These are phyloP conservation scores for Fusarium nygamai DNA, from an alignment of 2,329 filamentous ascomycete species.

Conservation along the genomic window DNA sequence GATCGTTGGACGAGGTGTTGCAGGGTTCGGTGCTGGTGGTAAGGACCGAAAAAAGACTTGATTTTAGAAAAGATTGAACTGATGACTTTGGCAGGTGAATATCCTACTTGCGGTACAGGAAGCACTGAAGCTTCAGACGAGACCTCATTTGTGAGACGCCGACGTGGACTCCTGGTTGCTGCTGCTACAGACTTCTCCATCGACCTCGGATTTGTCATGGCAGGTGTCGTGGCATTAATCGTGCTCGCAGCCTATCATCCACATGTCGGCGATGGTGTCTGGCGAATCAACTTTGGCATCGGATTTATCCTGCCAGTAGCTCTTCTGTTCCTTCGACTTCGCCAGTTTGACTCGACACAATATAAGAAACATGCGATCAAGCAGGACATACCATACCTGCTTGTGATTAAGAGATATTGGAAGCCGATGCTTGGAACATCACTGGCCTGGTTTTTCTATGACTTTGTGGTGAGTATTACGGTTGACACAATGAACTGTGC, in stretches of 20 bases:
- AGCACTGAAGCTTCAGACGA: not conserved
- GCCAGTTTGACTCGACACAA: not conserved
- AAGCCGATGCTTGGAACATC: not conserved
- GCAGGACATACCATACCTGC: not conserved
- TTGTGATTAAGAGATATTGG: not conserved
- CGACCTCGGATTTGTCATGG: not conserved
- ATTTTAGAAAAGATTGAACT: accelerated
- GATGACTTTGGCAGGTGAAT: not conserved
- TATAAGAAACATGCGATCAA: not conserved
- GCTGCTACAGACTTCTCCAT: not conserved
- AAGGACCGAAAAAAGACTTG: not conserved
- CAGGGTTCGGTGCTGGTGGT: not conserved
- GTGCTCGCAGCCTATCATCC: not conserved
- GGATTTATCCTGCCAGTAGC: not conserved
- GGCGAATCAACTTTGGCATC: not conserved
- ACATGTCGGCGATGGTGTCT: not conserved
- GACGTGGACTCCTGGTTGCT: not conserved
- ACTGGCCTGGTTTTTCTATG: not conserved
- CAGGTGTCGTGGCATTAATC: not conserved
- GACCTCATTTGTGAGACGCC: not conserved
- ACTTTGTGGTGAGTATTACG: not conserved
- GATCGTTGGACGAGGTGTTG: not conserved
- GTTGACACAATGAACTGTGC: too few relatives aligned
- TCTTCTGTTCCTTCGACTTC: not conserved
- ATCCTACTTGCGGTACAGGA: not conserved